Conservation (phyloP, 192 early-diverging fungal species). For the Backusella westeae region DNA sequence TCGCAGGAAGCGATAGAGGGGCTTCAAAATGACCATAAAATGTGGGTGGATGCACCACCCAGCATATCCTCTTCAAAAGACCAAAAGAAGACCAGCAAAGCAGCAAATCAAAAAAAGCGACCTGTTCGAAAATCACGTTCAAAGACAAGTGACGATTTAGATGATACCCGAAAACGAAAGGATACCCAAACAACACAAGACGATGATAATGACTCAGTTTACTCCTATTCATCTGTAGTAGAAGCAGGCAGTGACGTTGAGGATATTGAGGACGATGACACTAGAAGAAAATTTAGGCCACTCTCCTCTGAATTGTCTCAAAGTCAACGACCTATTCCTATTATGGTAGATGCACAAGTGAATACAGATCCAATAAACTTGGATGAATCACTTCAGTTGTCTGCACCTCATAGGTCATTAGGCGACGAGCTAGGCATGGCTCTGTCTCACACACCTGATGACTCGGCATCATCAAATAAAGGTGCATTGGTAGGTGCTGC, state of each 20-base stretch:
- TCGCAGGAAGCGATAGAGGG: conserved; percentile 58
- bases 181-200: conserved; percentile 13
- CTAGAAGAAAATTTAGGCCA: conserved; percentile 15
- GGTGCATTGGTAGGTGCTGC: not conserved
- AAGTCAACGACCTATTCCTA: conserved; percentile 12
- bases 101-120: not conserved
- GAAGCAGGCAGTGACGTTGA: conserved; percentile 21
- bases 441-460: not conserved
- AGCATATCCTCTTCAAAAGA: not conserved
- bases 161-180: conserved; percentile 2
- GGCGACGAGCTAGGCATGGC: conserved; percentile 14
- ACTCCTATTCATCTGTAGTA: not conserved
- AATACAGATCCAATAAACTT: conserved; percentile 21
- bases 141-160: not conserved
- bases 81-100: not conserved
- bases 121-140: conserved; percentile 1
- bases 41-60: conserved; percentile 27
- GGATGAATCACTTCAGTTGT: not conserved
- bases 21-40: conserved; percentile 43
- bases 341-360: conserved; percentile 22
- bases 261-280: not conserved
- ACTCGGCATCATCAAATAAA: not conserved
- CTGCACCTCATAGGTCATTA: conserved; percentile 3
- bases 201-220: conserved; percentile 5
- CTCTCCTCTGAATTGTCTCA: conserved; percentile 29